Evolutionary conservation across 495 filamentous ascomycete genomes (phyloP).

Genomic region (Aspergillus bridgeri): DNA sequence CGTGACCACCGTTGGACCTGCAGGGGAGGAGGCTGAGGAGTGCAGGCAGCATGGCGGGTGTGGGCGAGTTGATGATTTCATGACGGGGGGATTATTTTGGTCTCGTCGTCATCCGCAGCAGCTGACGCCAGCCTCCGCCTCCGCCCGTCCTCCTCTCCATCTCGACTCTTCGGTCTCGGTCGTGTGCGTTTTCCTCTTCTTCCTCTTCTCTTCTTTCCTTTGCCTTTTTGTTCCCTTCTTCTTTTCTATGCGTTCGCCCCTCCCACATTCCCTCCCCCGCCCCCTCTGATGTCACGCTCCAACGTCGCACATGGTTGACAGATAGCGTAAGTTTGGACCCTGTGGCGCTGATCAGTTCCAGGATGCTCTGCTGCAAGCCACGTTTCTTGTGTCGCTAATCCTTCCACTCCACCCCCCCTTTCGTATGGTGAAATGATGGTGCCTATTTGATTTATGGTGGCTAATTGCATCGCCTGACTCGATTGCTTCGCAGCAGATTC

Average conservation of each 20-base stretch:
- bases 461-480: neutral
- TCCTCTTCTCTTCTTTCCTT: neutral
- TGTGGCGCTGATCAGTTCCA: neutral
- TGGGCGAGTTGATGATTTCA: conserved; percentile 1
- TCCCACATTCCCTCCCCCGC: neutral
- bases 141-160: conserved; percentile 6
- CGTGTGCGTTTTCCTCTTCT: neutral
- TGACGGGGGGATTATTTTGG: neutral
- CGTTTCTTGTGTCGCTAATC: neutral
- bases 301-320: neutral
- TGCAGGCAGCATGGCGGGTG: too few relatives aligned
- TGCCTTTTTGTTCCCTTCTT: neutral
- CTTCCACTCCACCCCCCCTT: neutral
- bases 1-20: too few relatives aligned
- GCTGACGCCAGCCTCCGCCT: conserved; percentile 13
- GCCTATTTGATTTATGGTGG: neutral
- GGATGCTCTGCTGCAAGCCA: neutral
- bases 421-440: neutral
- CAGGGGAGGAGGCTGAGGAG: too few relatives aligned
- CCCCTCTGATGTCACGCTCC: neutral
- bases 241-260: neutral
- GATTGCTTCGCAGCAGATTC: neutral
- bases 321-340: neutral
- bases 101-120: conserved; percentile 10
- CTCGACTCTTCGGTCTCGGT: neutral